Base-by-base conservation (phyloP, 257 asterid genomes). In the Forsythia viridissima region DNA sequence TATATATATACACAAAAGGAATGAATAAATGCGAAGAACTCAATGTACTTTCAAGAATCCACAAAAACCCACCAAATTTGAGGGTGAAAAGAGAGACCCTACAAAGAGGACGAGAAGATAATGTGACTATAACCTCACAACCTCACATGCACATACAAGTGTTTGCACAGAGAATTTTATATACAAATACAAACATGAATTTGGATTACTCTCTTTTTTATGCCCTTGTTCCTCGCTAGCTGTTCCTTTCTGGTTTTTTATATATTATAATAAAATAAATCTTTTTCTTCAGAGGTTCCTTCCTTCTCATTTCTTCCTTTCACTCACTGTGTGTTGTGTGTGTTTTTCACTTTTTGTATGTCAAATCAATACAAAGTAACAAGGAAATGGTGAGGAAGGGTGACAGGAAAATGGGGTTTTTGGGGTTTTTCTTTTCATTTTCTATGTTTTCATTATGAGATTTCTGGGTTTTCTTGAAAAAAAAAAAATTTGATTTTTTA, bases 191-290 rank as follows among this genome's bases (percentile, higher is more conserved):
- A 15, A 30, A 57, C 18, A 5, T 6, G 66, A 21, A 57, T 57
- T 57, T 57, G 10, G 36, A 57, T 76, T n/a, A 55, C 18, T 82
- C 70, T 70, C 80, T 70, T 66, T 44, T 39, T 46, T 30, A 55
- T 76, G 76, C 82, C 80, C 39, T 74, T 80, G 76, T 78, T 80
- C 81, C 69, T 40, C 67, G 78, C 76, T 79, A 79, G 87, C 86
- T 87, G 87, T 84, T 71, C 80, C 79, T 79, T 75, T 48, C 79
- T 75, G 81, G 74, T 73, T 59, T 59, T 24, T 74, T 37, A 12
- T 16, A 1, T 39, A 51, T 73, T 16, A 66, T 39, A 10, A 21
- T 37, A 52, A 55, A 38, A 5, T 3, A 39, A 42, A 37, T 70
- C 10, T 76, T 37, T n/a, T 46, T 63, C 36, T 18, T 75, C 5